Evolutionary conservation across 805 yeast genomes (phyloP), one percentile per base, ranked within the genome.

Genomic region (Saccharomycopsis synnaedendra): DNA sequence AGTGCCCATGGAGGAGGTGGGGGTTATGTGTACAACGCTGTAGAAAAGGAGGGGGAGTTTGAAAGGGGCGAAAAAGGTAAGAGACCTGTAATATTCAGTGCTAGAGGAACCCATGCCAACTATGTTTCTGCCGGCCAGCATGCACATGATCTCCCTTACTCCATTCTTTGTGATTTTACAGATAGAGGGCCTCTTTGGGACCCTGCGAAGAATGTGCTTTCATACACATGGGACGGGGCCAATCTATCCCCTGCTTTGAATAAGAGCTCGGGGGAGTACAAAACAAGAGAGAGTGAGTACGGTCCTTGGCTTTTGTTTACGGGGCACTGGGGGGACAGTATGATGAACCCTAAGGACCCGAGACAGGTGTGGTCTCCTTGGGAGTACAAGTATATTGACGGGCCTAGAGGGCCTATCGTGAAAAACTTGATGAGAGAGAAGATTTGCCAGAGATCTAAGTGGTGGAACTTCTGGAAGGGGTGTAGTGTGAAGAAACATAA

Each of bases 1-100:
- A 82, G 94, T 32, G 97, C 97, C 0, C 98, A 90, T 64, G 96
- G 97, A 1, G 97, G 97, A 8, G 98, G 98, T 5, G 82, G 88
- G 32, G 96, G 95, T 0, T 90, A 82, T 60, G 71, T 72, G 53
- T 89, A 80, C 61, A 70, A 74, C n/a, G 82, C 86, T 29, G 64
- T 89, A 47, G 95, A 87, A 60, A 81, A 78, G 57, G 68, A 74
- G 51, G 72, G 68, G 44, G 56, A 61, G 28, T 68, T 67, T 44
- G 46, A 48, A 8, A 31, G 44, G 32, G 41, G 36, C 33, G 30
- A 35, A 5, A 36, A 39, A 43, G 31, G 34, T 33, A n/a, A 41
- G 10, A 41, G 28, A 40, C 97, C 97, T 0, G 72, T 88, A 27
- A 75, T 93, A 0, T 93, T 85, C 62, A 77, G 93, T 27, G 96